Percentiles rank a stretch among this genome's conserved stretches.
These are phyloP conservation scores for Phaffia australis DNA, from an alignment of 768 basidiomycete genomes.

Conservation along the genomic window DNA sequence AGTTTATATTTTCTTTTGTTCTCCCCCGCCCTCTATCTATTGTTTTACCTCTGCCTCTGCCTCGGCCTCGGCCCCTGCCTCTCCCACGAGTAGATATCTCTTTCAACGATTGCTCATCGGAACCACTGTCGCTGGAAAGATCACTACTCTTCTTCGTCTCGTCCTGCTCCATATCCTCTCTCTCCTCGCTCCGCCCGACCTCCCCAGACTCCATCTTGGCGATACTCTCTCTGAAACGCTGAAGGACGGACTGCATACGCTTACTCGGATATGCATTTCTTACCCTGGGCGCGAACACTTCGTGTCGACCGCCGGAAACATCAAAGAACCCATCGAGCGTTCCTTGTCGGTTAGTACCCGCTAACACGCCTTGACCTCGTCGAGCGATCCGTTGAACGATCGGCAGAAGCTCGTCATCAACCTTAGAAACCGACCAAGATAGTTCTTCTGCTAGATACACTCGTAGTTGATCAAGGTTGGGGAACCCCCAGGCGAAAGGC, in stretches of 20 bases:
- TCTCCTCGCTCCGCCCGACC: background rate
- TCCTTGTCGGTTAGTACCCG: constrained; percentile 63
- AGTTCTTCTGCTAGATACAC: constrained; percentile 69
- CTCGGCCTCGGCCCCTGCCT: no score
- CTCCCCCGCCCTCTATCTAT: no score
- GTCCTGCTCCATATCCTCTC: background rate
- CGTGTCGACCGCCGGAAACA: constrained; percentile 39
- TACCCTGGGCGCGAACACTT: constrained; percentile 8
- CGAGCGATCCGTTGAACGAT: constrained; percentile 82
- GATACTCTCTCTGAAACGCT: constrained; percentile 3
- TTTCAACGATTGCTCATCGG: background rate
- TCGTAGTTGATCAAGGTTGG: constrained; percentile 19
- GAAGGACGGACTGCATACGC: constrained; percentile 8
- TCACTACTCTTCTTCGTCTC: background rate
- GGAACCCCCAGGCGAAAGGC: constrained; percentile 25
- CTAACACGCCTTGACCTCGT: constrained; percentile 56
- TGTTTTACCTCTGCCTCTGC: no score
- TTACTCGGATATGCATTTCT: constrained; percentile 8
- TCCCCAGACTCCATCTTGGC: background rate
- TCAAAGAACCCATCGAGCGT: constrained; percentile 68
- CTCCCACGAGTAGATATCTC: background rate
- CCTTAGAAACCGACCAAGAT: constrained; percentile 68
- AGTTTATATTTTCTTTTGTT: no score
- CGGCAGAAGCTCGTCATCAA: constrained; percentile 80
- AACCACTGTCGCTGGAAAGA: background rate